Percentiles rank a stretch among this genome's conserved stretches.
These are phyloP conservation scores for Leccinum subgranulosum DNA, from an alignment of 768 basidiomycete genomes.

Conservation along the genomic window DNA sequence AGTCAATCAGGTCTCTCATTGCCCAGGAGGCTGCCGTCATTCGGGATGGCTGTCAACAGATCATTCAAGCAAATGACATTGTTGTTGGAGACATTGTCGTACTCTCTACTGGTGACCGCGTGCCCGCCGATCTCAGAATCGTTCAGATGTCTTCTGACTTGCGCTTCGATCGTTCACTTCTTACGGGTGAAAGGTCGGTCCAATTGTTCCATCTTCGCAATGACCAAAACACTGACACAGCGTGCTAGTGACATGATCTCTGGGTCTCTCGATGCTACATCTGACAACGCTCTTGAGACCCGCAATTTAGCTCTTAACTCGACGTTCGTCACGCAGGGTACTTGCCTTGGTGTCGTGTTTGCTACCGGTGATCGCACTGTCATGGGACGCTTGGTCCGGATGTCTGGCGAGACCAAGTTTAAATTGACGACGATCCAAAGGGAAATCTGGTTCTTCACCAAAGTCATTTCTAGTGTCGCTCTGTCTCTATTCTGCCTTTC, in stretches of 20 bases:
- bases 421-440: slow-evolving; percentile 46
- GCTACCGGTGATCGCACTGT: slow-evolving; percentile 42
- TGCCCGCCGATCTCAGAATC: slow-evolving; percentile 59
- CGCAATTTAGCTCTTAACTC: slow-evolving; percentile 49
- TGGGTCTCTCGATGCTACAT: slow-evolving; percentile 43
- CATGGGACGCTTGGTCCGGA: slow-evolving; percentile 55
- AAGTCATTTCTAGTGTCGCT: slow-evolving; percentile 44
- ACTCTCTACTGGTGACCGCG: slow-evolving; percentile 52
- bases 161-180: slow-evolving; percentile 49
- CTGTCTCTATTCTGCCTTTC: slow-evolving; percentile 39
- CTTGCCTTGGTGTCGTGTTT: slow-evolving; percentile 40
- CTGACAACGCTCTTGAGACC: slow-evolving; percentile 48
- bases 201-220: not conserved
- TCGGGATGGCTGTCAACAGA: slow-evolving; percentile 46
- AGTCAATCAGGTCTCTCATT: slow-evolving; percentile 56
- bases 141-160: slow-evolving; percentile 50
- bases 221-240: not conserved
- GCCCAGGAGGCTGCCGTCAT: slow-evolving; percentile 57
- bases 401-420: slow-evolving; percentile 45
- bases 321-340: slow-evolving; percentile 41
- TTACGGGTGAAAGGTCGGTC: slow-evolving; percentile 47
- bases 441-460: slow-evolving; percentile 52
- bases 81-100: slow-evolving; percentile 56
- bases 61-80: slow-evolving; percentile 50
- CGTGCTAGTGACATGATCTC: slow-evolving; percentile 39